Percentiles rank a stretch among this genome's conserved stretches.
Conservation (phyloP, 176 grass and related monocot genomes). For the Eragrostis nindensis region DNA sequence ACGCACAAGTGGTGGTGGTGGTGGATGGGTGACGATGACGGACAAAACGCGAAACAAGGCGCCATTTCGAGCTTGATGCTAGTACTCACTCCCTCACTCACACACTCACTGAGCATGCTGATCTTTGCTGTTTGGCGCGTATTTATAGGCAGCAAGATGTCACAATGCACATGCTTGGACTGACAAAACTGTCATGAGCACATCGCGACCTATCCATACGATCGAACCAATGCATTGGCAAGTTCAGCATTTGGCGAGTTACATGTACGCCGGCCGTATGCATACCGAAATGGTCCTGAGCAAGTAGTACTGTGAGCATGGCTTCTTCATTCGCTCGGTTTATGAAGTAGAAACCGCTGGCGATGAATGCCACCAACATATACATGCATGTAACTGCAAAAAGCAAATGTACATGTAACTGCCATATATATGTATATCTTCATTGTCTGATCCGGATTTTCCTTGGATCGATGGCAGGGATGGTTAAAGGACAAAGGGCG, state of each 20-base stretch:
- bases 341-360: constrained; percentile 34
- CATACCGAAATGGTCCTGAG: not conserved
- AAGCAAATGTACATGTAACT: not conserved
- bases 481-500: constrained; percentile 61
- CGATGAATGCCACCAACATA: constrained; percentile 29
- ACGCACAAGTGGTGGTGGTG: constrained; percentile 26
- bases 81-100: constrained; percentile 7
- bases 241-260: not conserved
- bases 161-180: constrained; percentile 14
- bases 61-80: constrained; percentile 40
- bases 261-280: not conserved
- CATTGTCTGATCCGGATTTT: not conserved
- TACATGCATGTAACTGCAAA: not conserved
- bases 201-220: too few relatives aligned
- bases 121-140: constrained; percentile 15
- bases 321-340: constrained; percentile 22
- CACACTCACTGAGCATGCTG: not conserved
- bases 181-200: constrained; percentile 13
- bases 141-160: constrained; percentile 43
- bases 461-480: constrained; percentile 24
- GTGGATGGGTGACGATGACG: constrained; percentile 9
- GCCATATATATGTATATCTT: not conserved
- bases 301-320: not conserved
- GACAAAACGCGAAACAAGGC: not conserved
- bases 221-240: not conserved